A percentile compares a stretch with the other conserved stretches of the same genome.
Conservation (phyloP, 164 flowering plant species). For the Tetrastigma voinierianum region DNA sequence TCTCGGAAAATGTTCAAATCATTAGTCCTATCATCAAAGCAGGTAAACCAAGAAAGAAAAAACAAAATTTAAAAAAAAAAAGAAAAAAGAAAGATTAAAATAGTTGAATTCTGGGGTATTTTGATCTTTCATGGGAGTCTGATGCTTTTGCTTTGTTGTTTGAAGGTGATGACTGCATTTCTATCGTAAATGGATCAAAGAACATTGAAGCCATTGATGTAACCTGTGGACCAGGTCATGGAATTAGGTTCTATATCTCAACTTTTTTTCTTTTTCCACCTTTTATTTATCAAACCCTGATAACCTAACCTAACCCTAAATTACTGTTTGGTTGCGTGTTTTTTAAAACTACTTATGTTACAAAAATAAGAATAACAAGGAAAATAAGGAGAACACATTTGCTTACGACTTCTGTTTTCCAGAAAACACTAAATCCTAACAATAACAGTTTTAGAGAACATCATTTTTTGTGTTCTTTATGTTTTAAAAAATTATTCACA, state of each 20-base stretch:
- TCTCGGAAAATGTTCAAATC: conserved; percentile 44
- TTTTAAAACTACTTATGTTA: too few species aligned
- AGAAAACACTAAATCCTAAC: too few species aligned
- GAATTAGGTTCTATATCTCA: conserved; percentile 46
- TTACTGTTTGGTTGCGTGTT: too few species aligned
- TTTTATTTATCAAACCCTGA: not conserved
- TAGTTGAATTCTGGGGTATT: not conserved
- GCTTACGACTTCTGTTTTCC: too few species aligned
- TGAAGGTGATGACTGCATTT: conserved; percentile 69
- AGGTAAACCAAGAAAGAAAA: not conserved
- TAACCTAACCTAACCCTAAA: too few species aligned
- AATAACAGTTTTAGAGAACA: too few species aligned
- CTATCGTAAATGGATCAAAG: conserved; percentile 58
- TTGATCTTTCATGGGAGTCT: not conserved
- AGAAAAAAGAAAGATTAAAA: too few species aligned
- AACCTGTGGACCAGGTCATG: conserved; percentile 81
- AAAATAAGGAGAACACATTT: too few species aligned
- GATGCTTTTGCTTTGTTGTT: not conserved
- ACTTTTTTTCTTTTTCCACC: not conserved
- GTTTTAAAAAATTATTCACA: too few species aligned
- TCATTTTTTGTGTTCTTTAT: too few species aligned
- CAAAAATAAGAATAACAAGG: too few species aligned
- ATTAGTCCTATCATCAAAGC: conserved; percentile 43
- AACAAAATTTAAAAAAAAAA: too few species aligned
- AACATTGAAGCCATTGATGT: conserved; percentile 43